phyloP scores from a whole-genome alignment of 345 rosid genomes.

The Citrus medica region DNA sequence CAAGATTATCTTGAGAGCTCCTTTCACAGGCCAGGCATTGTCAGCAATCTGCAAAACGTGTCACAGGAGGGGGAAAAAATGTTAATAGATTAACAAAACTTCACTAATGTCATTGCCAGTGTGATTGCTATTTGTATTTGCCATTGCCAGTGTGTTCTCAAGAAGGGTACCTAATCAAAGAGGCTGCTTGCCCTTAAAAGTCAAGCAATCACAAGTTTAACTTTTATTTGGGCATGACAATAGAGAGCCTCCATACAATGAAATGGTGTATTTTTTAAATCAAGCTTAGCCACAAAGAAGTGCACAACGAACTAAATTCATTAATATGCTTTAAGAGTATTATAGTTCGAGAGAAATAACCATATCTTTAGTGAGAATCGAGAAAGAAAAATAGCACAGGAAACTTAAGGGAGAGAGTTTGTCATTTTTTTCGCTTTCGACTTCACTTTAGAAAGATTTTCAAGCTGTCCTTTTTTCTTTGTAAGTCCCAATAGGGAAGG shows the following conservation, averaged over 20 bases:
- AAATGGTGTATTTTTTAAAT: neutral
- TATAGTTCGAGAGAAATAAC: neutral
- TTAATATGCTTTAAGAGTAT: neutral
- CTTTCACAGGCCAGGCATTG: constrained; percentile 10
- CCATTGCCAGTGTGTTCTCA: neutral
- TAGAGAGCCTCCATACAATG: neutral
- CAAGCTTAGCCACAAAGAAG: neutral
- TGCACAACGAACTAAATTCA: no score
- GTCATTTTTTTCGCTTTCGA: neutral
- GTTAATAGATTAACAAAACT: neutral
- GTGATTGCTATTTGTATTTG: neutral
- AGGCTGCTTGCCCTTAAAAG: neutral
- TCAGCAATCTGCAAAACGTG: constrained; percentile 22
- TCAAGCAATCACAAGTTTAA: neutral
- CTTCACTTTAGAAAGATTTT: neutral
- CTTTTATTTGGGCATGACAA: neutral
- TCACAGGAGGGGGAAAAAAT: neutral
- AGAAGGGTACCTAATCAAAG: neutral
- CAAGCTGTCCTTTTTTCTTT: neutral
- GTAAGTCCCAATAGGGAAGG: neutral
- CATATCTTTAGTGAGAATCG: neutral
- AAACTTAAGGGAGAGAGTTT: no score
- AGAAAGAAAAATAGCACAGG: neutral
- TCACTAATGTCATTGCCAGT: neutral
- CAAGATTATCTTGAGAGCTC: neutral